Evolutionary conservation across 2,329 filamentous ascomycete species (phyloP), one percentile per base, ranked within the genome.

Genomic region (Aspergillus aculeatinus): DNA sequence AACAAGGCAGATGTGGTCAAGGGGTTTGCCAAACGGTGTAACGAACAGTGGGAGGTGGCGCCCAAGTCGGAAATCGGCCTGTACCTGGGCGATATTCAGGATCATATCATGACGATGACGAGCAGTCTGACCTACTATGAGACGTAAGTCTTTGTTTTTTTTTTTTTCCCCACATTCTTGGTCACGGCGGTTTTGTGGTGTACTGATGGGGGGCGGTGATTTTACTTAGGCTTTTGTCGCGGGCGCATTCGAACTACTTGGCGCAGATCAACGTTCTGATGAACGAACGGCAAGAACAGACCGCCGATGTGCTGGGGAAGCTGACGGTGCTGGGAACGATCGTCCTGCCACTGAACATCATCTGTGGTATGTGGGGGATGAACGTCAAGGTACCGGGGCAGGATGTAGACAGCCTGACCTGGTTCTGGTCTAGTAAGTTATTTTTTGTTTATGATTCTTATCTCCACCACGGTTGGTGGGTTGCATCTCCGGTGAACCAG

Each of bases 1-100:
- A 98, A 96, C 77, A 99, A 99, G 79, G 95, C 95, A 53, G 95
- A 99, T 75, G 95, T 99, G 60, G 98, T 99, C 82, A 98, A 98
- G 79, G 95, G 95, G 1, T 99, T 99, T 71, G 95, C 95, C 5
- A 99, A 99, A 79, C 85, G 95, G 14, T 99, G 95, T 79, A 99
- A 97, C 72, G 94, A 99, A 80, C 90, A 96, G 65, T 99, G 93
- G 92, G 91, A 97, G 68, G 91, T 99, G 60, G 94, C 95, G 5
- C 95, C 95, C 11, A 86, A 93, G 63, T 95, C 90, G 35, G 95
- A 99, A 74, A 98, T 99, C 73, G 95, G 95, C n/a, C 79, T 99
- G 56, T 99, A 98, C 77, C 81, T 99, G 60, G 95, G 95, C 63
- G 95, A 99, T 79, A 99, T 99, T 65, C 95, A 99, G 76, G 95